Evolutionary conservation across 257 asterid species (phyloP).

Genomic region (Solanum clarkiae): DNA sequence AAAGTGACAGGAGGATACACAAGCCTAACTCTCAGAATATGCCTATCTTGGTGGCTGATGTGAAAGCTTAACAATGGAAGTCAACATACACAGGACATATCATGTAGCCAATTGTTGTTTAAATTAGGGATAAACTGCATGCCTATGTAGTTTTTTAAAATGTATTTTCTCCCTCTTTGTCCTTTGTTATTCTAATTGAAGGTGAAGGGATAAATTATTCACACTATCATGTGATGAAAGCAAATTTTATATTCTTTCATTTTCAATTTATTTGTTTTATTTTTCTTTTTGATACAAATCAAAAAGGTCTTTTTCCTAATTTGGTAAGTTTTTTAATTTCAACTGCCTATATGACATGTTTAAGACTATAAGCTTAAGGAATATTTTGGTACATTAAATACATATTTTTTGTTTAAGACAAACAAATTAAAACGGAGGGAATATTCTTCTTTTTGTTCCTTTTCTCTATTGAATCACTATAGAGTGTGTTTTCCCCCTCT

Average conservation of each 20-base stretch:
- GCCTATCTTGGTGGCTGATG: neutral
- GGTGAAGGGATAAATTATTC: neutral
- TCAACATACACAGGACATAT: neutral
- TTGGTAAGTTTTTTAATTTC: neutral
- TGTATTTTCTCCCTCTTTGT: neutral
- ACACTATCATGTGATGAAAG: neutral
- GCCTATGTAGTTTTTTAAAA: neutral
- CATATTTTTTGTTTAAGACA: no score
- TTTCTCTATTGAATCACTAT: neutral
- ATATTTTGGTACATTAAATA: neutral
- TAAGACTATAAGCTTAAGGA: neutral
- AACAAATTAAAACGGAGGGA: neutral
- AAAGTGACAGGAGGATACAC: neutral
- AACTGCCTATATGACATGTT: fast-evolving
- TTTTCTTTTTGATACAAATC: neutral
- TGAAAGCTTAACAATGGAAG: neutral
- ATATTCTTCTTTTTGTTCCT: neutral
- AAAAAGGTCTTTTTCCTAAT: neutral
- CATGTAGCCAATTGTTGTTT: neutral
- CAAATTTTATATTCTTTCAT: neutral
- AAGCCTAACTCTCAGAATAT: neutral
- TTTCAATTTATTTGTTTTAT: neutral
- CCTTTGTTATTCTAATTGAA: neutral
- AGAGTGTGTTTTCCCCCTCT: neutral
- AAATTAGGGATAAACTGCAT: neutral